Evolutionary conservation across 2,329 filamentous ascomycete species (phyloP), one percentile per base, ranked within the genome.

Genomic region (Penicillium sp.): DNA sequence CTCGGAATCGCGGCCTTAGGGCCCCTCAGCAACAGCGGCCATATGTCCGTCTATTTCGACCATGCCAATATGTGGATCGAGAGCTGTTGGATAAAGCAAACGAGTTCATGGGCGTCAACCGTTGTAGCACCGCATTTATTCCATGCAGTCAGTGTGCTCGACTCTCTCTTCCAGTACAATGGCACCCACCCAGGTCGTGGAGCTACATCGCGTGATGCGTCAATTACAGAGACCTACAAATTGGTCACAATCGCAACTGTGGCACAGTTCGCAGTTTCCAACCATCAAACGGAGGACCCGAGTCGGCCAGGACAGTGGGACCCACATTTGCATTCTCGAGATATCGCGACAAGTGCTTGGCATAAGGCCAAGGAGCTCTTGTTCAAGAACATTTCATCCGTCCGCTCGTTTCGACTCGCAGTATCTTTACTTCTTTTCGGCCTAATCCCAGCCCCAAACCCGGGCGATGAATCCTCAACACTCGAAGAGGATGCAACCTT

Each of bases 191-290:
- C 14, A 36, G n/a, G 36, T 24, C 16, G n/a, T 43, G n/a, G 18
- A 36, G 27, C 14, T 31, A 6, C 39, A 19, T 33, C 50, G 5
- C 62, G 60, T 16, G 43, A 62, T 47, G 35, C 4, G 10, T 22
- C 47, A 22, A 55, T 62, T 39, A 53, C 49, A 22, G 60, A 62
- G 39, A 36, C 51, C 6, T 64, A 56, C 36, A 62, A 54, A 41
- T 60, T 57, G 60, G 60, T 55, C 9, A 54, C 62, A 18, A 49
- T 62, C 31, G 62, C 62, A 19, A 50, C 36, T 19, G 54, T 50
- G 14, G 36, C 60, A 14, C 62, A 62, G 37, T 64, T 64, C 33
- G 24, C 22, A 22, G 40, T 50, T 9, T 36, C 51, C n/a, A 41
- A 54, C 18, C 19, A 43, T 27, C 36, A 33, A 40, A 4, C 18